Base-by-base conservation (phyloP, 805 yeast genomes). In the Candida ascalaphidarum region DNA sequence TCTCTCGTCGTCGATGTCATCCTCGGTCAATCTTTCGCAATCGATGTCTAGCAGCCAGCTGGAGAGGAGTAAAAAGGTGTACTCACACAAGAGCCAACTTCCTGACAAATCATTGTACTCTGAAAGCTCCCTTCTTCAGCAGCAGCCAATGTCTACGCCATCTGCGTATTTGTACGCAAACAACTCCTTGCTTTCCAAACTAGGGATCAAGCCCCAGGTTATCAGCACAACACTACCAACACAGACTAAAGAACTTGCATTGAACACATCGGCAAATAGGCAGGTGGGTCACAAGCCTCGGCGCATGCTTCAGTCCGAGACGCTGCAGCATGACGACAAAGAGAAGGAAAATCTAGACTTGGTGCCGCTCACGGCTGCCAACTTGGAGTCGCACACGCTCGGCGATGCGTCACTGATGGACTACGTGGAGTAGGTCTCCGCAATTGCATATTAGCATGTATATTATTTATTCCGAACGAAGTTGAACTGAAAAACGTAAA, bases 181-280 rank as follows among this genome's bases (percentile, higher is more conserved):
- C 36, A 52, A 43, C 28, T 52, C 66, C 3, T 40, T 60, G 12
- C 45, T 62, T 17, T 50, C 61, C 5, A 55, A 52, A 30, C 35
- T 62, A 12, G 69, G 69, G 2, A 59, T 62, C 21, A 43, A 48
- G 30, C 68, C 69, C 0, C 67, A 60, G 36, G 61, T 61, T 8
- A 50, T 62, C 7, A 46, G 59, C 10, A 35, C 61, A 1, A 54
- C 50, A 6, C 22, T 51, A 21, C 53, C 55, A 4, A n/a, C n/a
- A n/a, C n/a, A n/a, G n/a, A 26, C 29, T 7, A 34, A 25, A 19
- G 40, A 35, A 12, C 23, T 41, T 11, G 15, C 36, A 7, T 30
- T 30, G 10, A 29, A 25, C 22, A 20, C 33, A 9, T 6, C 20
- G 10, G n/a, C 10, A 12, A 16, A 17, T 12, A 3, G 28, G 21